Percentiles rank a stretch among this genome's conserved stretches.
These are phyloP conservation scores for Cicer yamashitae DNA, from an alignment of 306 rosid species.

Conservation along the genomic window DNA sequence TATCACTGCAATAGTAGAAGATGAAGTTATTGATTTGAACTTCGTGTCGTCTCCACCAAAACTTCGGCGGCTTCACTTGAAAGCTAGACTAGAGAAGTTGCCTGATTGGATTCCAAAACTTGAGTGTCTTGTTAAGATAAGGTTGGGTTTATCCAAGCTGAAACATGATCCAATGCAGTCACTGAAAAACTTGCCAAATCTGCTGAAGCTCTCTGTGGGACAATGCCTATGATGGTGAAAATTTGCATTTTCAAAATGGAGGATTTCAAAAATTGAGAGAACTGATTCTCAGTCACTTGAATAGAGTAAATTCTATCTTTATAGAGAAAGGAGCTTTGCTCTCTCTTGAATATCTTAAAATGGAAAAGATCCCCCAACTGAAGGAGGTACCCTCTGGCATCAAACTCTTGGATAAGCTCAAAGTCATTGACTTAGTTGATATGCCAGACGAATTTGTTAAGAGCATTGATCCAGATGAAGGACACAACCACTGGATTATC, in stretches of 20 bases:
- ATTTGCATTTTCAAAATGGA: conserved; percentile 4
- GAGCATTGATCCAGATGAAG: background rate
- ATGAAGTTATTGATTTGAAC: conserved; percentile 4
- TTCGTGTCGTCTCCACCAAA: background rate
- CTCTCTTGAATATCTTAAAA: background rate
- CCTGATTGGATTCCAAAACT: conserved; percentile 11
- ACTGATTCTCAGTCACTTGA: background rate
- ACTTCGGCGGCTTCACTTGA: background rate
- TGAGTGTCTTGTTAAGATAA: conserved; percentile 12
- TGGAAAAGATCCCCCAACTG: background rate
- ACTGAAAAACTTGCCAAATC: conserved; percentile 12
- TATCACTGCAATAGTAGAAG: background rate
- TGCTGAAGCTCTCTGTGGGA: background rate
- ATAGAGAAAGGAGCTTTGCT: conserved; percentile 7
- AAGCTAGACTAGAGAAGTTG: background rate
- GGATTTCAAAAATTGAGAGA: background rate
- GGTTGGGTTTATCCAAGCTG: background rate
- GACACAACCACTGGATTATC: conserved; percentile 16
- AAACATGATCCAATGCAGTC: background rate
- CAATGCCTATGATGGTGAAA: conserved; percentile 20
- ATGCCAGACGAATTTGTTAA: conserved; percentile 15
- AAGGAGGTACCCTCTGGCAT: conserved; percentile 25
- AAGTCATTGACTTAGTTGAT: conserved; percentile 3
- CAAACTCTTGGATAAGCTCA: background rate
- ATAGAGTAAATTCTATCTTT: background rate